Conservation (phyloP, 2,329 filamentous ascomycete species). For the Periglandula ipomoeae region DNA sequence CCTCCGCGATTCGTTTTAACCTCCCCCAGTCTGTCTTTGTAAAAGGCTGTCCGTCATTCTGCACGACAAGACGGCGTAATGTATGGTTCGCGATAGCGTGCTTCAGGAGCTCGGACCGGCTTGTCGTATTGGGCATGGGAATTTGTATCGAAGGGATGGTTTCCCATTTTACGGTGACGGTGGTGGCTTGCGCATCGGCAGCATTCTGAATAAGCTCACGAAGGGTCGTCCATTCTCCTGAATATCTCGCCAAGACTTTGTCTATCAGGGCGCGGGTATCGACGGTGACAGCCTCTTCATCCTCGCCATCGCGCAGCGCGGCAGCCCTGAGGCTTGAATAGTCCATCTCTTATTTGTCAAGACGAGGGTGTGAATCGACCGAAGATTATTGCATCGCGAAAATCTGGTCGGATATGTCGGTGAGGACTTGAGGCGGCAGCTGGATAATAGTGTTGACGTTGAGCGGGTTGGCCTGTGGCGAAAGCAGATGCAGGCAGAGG, state of each 20-base stretch:
- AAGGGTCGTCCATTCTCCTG: constrained; percentile 84
- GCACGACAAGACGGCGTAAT: constrained; percentile 75
- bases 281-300: constrained; percentile 95
- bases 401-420: background rate
- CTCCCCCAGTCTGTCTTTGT: constrained; percentile 86
- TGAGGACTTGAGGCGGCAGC: background rate
- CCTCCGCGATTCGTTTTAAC: constrained; percentile 94
- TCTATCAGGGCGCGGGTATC: constrained; percentile 95
- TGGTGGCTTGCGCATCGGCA: constrained; percentile 88
- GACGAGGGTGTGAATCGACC: background rate
- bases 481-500: background rate
- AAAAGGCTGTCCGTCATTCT: constrained; percentile 86
- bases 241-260: constrained; percentile 93
- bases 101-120: constrained; percentile 64
- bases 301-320: constrained; percentile 75
- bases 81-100: constrained; percentile 82
- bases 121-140: constrained; percentile 56
- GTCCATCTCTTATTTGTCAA: constrained; percentile 44
- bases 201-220: constrained; percentile 96
- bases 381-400: background rate
- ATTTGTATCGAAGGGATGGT: constrained; percentile 74
- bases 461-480: background rate
- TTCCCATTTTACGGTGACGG: constrained; percentile 86
- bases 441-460: background rate
- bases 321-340: constrained; percentile 73